These are phyloP conservation scores for Serendipita indica DNA, from an alignment of 768 basidiomycete genomes.

Conservation along the genomic window DNA sequence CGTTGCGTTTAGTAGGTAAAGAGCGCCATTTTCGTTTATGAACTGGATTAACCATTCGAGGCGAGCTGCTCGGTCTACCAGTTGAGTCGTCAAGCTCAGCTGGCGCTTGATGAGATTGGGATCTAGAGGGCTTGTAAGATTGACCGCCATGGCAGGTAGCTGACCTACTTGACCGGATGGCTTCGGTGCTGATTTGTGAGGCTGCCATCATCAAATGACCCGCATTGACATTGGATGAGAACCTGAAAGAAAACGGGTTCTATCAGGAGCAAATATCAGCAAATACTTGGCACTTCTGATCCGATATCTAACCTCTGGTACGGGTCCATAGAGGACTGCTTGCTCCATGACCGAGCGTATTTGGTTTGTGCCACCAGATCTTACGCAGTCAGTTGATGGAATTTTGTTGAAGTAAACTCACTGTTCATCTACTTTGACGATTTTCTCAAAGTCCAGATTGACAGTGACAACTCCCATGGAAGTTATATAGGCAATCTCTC, in stretches of 20 bases:
- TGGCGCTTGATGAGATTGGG: constrained; percentile 51
- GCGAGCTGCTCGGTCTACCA: constrained; percentile 58
- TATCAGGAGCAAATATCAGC: constrained; percentile 18
- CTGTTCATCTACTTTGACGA: neutral
- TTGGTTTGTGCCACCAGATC: constrained; percentile 34
- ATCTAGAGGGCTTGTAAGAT: constrained; percentile 28
- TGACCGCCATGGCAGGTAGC: too few relatives aligned
- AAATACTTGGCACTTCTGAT: constrained; percentile 32
- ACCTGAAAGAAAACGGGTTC: constrained; percentile 69
- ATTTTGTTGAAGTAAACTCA: neutral
- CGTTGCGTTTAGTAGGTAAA: constrained; percentile 43
- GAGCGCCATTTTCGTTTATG: constrained; percentile 71
- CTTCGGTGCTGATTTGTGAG: constrained; percentile 53
- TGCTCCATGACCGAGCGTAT: constrained; percentile 72
- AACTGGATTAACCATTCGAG: constrained; percentile 77
- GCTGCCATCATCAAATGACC: constrained; percentile 69
- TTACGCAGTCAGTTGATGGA: neutral
- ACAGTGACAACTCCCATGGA: neutral
- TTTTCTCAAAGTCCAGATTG: neutral
- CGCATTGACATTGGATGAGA: constrained; percentile 65
- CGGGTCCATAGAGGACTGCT: constrained; percentile 62
- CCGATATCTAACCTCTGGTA: constrained; percentile 43
- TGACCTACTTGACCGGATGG: constrained; percentile 54
- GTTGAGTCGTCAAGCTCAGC: constrained; percentile 66
- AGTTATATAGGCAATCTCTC: neutral